Percentiles rank a stretch among this genome's conserved stretches.
phyloP scores from a whole-genome alignment of 2,329 filamentous ascomycete species.

The Xylaria sp. region DNA sequence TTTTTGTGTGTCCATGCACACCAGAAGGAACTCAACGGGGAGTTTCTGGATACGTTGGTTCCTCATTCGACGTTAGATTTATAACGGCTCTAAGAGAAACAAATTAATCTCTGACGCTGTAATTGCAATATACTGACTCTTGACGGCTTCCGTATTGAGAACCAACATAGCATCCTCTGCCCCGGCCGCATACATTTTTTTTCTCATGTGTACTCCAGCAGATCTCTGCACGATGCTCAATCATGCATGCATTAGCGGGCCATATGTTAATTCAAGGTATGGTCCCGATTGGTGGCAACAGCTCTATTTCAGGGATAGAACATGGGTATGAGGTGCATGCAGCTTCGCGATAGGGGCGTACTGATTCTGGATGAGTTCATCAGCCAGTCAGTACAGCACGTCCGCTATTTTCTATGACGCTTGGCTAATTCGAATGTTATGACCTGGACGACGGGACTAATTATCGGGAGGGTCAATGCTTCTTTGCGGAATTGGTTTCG shows the following conservation, averaged over 20 bases:
- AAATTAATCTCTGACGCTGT: neutral
- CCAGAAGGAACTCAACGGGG: neutral
- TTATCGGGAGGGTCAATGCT: too few species aligned
- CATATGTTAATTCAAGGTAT: neutral
- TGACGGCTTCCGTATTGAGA: neutral
- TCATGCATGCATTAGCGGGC: constrained; percentile 3
- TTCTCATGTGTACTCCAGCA: neutral
- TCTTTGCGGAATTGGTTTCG: too few species aligned
- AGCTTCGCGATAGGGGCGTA: too few species aligned
- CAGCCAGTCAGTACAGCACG: too few species aligned
- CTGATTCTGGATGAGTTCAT: too few species aligned
- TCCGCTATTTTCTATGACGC: too few species aligned
- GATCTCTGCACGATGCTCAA: neutral
- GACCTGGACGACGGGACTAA: too few species aligned
- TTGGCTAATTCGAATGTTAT: too few species aligned
- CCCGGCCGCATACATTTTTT: neutral
- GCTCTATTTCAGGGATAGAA: constrained; percentile 6
- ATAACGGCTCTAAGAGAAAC: neutral
- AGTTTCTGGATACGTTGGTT: constrained; percentile 11
- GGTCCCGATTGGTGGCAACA: neutral
- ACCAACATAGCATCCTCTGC: neutral
- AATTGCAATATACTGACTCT: neutral
- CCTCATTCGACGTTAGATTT: neutral
- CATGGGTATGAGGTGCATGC: too few species aligned
- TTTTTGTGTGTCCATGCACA: neutral